phyloP scores from a whole-genome alignment of 805 yeast genomes.

The Kodamaea leandrae region DNA sequence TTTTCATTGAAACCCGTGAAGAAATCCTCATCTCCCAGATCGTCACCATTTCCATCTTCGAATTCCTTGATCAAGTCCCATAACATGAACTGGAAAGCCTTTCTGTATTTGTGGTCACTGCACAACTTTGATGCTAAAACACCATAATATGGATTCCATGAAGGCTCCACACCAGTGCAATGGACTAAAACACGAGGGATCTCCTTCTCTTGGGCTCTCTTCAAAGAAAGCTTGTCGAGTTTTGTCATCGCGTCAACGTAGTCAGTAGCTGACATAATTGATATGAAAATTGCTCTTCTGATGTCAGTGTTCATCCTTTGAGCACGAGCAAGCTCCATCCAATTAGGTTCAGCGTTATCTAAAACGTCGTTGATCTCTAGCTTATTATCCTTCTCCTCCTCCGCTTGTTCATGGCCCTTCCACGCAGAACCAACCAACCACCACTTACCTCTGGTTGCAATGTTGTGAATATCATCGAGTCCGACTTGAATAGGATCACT shows the following conservation, averaged over 20 bases:
- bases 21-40: conserved; percentile 45
- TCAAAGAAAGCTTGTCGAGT: conserved; percentile 74
- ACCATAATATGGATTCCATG: conserved; percentile 88
- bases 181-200: conserved; percentile 83
- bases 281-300: conserved; percentile 88
- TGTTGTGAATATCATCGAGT: conserved; percentile 72
- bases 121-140: conserved; percentile 75
- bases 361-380: conserved; percentile 56
- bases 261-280: conserved; percentile 94
- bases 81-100: conserved; percentile 81
- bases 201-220: conserved; percentile 78
- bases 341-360: conserved; percentile 75
- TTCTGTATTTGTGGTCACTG: conserved; percentile 68
- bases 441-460: conserved; percentile 91
- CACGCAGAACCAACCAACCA: conserved; percentile 99
- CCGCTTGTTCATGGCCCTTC: conserved; percentile 58
- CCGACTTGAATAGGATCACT: conserved; percentile 83
- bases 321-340: conserved; percentile 79
- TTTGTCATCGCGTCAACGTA: conserved; percentile 83
- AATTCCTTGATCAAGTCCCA: conserved; percentile 83
- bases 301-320: conserved; percentile 96
- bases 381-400: conserved; percentile 26
- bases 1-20: conserved; percentile 35
- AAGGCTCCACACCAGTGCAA: conserved; percentile 79
- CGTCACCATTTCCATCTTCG: conserved; percentile 46